Percentiles rank a stretch among this genome's conserved stretches.
phyloP scores from a whole-genome alignment of 495 filamentous ascomycete genomes.

The Lichenothelia convexa region DNA sequence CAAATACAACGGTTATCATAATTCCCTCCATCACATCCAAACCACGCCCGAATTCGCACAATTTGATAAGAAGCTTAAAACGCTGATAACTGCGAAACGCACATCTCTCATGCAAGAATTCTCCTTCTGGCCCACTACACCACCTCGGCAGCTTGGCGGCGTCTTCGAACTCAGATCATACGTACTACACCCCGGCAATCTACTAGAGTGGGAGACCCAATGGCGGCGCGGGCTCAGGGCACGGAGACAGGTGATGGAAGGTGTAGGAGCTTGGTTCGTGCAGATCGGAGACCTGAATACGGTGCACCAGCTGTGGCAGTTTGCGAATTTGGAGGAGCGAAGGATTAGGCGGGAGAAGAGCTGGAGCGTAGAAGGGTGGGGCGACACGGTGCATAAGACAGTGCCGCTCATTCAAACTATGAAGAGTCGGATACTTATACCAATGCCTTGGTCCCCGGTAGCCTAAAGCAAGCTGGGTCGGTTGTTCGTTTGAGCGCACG shows the following conservation, averaged over 20 bases:
- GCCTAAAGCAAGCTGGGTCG: too few species aligned
- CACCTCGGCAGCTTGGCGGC: constrained; percentile 76
- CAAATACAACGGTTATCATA: constrained; percentile 88
- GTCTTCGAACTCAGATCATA: constrained; percentile 95
- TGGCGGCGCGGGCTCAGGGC: constrained; percentile 89
- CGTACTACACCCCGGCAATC: constrained; percentile 84
- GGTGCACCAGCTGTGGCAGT: constrained; percentile 97
- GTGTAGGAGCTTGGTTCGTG: constrained; percentile 96
- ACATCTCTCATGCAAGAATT: constrained; percentile 97
- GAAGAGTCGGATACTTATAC: constrained; percentile 83
- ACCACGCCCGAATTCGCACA: constrained; percentile 60
- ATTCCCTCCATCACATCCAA: constrained; percentile 68
- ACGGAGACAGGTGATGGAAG: constrained; percentile 90
- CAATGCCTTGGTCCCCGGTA: constrained; percentile 91
- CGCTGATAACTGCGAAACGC: constrained; percentile 62
- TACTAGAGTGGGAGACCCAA: constrained; percentile 96
- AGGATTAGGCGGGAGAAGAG: constrained; percentile 84
- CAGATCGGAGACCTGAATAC: constrained; percentile 96
- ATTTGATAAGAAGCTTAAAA: constrained; percentile 66
- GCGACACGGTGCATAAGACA: constrained; percentile 95
- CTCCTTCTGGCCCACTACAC: constrained; percentile 94
- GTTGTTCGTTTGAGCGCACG: too few species aligned
- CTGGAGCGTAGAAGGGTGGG: constrained; percentile 91
- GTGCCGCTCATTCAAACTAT: constrained; percentile 92
- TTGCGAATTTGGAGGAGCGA: constrained; percentile 86